Conservation (phyloP, 1,139 yeast species). For the Wickerhamiella pararugosa region DNA sequence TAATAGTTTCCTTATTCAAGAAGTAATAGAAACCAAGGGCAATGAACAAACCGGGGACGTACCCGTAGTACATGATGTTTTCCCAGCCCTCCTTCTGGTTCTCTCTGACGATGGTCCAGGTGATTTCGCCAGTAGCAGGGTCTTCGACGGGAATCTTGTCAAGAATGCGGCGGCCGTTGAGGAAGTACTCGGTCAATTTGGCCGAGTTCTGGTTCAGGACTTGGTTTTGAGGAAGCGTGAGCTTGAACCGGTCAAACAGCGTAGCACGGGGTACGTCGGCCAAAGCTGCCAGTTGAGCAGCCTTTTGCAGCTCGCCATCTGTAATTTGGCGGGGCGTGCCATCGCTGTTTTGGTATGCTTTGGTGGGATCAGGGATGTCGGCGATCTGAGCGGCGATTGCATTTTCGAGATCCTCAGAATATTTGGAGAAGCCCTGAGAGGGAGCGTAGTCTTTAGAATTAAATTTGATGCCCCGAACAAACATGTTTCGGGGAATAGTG, state of each 20-base stretch:
- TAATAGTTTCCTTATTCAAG: constrained; percentile 32
- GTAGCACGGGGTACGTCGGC: constrained; percentile 46
- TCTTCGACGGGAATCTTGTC: constrained; percentile 80
- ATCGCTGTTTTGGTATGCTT: constrained; percentile 55
- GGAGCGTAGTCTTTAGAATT: constrained; percentile 15
- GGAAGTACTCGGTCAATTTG: constrained; percentile 45
- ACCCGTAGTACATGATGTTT: constrained; percentile 48
- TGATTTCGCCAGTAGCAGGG: constrained; percentile 59
- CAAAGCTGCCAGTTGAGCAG: constrained; percentile 56
- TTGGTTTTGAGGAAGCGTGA: constrained; percentile 43
- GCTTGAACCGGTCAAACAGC: constrained; percentile 41
- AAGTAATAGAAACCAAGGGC: constrained; percentile 33
- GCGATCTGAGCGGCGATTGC: constrained; percentile 22
- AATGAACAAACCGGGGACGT: constrained; percentile 47
- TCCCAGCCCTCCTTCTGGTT: constrained; percentile 83
- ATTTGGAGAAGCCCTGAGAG: constrained; percentile 13
- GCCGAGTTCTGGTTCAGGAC: constrained; percentile 48
- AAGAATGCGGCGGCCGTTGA: constrained; percentile 47
- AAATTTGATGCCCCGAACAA: constrained; percentile 16
- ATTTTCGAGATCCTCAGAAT: constrained; percentile 16
- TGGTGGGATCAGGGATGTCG: constrained; percentile 21
- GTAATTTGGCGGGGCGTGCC: constrained; percentile 62
- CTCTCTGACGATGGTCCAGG: constrained; percentile 68
- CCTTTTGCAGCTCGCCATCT: constrained; percentile 57
- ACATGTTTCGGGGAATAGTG: too few relatives aligned